A percentile compares a stretch with the other conserved stretches of the same genome.
Conservation (phyloP, 305 asterid species). For the Fraxinus velutina region DNA sequence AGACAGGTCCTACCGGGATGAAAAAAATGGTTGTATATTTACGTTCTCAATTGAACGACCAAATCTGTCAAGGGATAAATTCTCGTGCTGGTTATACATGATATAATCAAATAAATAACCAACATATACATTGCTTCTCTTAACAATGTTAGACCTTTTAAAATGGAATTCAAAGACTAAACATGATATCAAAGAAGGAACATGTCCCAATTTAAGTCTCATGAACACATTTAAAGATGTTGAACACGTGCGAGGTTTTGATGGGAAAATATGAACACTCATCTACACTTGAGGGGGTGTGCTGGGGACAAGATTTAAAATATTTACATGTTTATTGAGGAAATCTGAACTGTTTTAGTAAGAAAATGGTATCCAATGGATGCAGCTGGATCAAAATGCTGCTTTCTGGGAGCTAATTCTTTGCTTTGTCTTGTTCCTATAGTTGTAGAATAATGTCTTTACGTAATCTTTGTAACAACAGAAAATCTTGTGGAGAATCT, state of each 20-base stretch:
- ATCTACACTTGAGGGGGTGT: not conserved
- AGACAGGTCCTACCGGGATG: too few species aligned
- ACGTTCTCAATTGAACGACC: too few species aligned
- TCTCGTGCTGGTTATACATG: not conserved
- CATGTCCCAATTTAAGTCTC: not conserved
- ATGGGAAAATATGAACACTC: not conserved
- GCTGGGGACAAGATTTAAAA: not conserved
- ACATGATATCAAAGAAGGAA: not conserved
- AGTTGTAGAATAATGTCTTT: not conserved
- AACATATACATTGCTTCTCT: not conserved
- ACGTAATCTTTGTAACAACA: slow-evolving; percentile 25
- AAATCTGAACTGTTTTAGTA: not conserved
- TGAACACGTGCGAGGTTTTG: not conserved
- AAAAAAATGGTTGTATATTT: too few species aligned
- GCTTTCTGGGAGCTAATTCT: not conserved
- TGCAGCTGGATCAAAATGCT: not conserved
- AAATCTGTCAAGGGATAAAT: not conserved
- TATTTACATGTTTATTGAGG: too few species aligned
- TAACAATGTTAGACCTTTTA: not conserved
- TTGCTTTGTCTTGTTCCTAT: not conserved
- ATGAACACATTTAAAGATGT: not conserved
- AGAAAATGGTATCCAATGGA: not conserved
- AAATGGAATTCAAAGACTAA: not conserved
- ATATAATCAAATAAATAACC: not conserved
- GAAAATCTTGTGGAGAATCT: slow-evolving; percentile 87